Percentiles rank a stretch among this genome's conserved stretches.
These are phyloP conservation scores for Yamadazyma sp. DNA, from an alignment of 805 yeast genomes.

Conservation along the genomic window DNA sequence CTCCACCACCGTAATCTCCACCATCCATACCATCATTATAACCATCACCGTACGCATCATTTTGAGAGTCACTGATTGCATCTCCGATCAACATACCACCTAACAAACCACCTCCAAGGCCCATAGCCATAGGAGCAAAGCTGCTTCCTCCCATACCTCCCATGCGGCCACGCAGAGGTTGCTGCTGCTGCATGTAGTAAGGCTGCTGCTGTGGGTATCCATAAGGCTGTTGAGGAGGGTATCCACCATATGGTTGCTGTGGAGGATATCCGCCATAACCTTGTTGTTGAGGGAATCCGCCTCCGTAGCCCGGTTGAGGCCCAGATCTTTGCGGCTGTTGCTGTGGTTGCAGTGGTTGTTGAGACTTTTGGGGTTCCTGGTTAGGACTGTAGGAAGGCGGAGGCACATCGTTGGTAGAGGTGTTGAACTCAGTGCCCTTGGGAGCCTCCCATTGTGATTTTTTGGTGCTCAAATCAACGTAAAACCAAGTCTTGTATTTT, in stretches of 20 bases:
- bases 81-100: slow-evolving; percentile 58
- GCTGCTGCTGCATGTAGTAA: slow-evolving; percentile 27
- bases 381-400: slow-evolving; percentile 34
- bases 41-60: slow-evolving; percentile 16
- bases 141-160: slow-evolving; percentile 32
- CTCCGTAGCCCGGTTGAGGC: slow-evolving; percentile 5
- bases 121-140: slow-evolving; percentile 42
- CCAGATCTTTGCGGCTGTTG: slow-evolving; percentile 5
- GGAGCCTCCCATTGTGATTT: slow-evolving; percentile 94
- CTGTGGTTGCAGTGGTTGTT: not conserved
- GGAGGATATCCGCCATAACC: slow-evolving; percentile 14
- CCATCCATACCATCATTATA: slow-evolving; percentile 40
- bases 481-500: slow-evolving; percentile 72
- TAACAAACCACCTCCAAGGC: slow-evolving; percentile 53
- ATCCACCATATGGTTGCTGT: slow-evolving; percentile 14
- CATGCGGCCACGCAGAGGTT: slow-evolving; percentile 18
- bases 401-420: slow-evolving; percentile 36
- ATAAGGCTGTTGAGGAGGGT: slow-evolving; percentile 17
- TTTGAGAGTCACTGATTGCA: slow-evolving; percentile 38
- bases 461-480: slow-evolving; percentile 69
- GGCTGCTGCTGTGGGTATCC: slow-evolving; percentile 25
- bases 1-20: slow-evolving; percentile 15
- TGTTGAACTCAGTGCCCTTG: slow-evolving; percentile 38
- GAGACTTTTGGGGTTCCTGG: not conserved
- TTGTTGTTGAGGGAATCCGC: slow-evolving; percentile 10